A percentile compares a stretch with the other conserved stretches of the same genome.
Conservation (phyloP, 306 rosid genomes). For the Trichosanthes truncata region DNA sequence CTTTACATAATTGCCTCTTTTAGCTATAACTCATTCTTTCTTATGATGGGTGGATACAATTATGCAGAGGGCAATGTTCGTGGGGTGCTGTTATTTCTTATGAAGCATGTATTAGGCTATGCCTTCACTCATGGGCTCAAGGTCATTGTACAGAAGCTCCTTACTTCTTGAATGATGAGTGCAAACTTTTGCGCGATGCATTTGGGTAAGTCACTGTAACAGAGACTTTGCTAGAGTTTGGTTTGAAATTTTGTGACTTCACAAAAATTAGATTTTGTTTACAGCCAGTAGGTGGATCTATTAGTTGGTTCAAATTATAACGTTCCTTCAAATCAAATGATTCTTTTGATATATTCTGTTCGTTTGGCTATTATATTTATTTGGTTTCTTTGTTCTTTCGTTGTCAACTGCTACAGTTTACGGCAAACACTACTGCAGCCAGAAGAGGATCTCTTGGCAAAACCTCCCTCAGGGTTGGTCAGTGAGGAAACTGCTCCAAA, state of each 20-base stretch:
- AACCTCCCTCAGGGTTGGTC: constrained; percentile 54
- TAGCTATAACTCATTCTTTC: background rate
- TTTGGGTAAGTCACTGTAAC: constrained; percentile 42
- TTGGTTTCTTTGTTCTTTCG: background rate
- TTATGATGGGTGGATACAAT: constrained; percentile 12
- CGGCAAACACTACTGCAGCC: constrained; percentile 72
- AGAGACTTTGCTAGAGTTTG: background rate
- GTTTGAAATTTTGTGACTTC: background rate
- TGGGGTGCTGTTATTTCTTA: constrained; percentile 87
- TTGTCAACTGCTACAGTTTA: constrained; percentile 35
- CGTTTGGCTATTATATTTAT: background rate
- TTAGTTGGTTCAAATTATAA: background rate
- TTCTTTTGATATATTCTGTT: background rate
- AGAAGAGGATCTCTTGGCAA: constrained; percentile 76
- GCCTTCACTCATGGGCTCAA: constrained; percentile 99
- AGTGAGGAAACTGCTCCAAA: constrained; percentile 73
- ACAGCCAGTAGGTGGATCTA: background rate
- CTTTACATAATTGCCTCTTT: background rate
- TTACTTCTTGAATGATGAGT: constrained; percentile 84
- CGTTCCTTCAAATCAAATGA: background rate
- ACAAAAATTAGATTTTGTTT: background rate
- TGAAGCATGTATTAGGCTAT: constrained; percentile 91
- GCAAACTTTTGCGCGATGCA: constrained; percentile 70
- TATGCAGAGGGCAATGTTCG: constrained; percentile 76
- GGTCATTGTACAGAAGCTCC: constrained; percentile 92